Evolutionary conservation across 441 rosid species (phyloP).

Genomic region (Populus hybrid): DNA sequence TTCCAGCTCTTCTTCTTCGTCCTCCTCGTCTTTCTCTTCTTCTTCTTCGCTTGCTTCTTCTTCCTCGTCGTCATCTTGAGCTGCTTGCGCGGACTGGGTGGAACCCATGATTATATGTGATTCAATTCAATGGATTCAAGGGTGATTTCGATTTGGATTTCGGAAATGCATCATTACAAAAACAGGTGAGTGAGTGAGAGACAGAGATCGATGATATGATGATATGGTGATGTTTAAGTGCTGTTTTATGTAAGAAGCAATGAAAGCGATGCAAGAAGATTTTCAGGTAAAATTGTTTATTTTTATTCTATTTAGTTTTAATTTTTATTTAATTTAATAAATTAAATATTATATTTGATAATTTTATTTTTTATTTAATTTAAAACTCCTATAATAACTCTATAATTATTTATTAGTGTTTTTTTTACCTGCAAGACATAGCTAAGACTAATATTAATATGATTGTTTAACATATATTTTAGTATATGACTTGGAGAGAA

Average conservation of each 20-base stretch:
- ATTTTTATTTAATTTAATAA: too few relatives aligned
- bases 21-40: constrained; percentile 29
- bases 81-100: constrained; percentile 48
- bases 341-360: too few relatives aligned
- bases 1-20: constrained; percentile 14
- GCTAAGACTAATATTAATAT: not conserved
- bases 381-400: not conserved
- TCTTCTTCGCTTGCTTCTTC: constrained; percentile 29
- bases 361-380: too few relatives aligned
- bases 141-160: not conserved
- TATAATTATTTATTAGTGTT: too few relatives aligned
- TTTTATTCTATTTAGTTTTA: not conserved
- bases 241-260: not conserved
- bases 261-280: not conserved
- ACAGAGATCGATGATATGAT: not conserved
- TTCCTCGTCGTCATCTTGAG: constrained; percentile 41
- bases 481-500: too few relatives aligned
- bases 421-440: not conserved
- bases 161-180: constrained; percentile 6
- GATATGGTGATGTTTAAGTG: not conserved
- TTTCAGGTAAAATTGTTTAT: too few relatives aligned
- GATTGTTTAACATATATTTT: not conserved
- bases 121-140: not conserved
- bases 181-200: not conserved
- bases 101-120: constrained; percentile 52